Percentiles rank a stretch among this genome's conserved stretches.
These are phyloP conservation scores for Jackrogersella multiformis DNA, from an alignment of 495 filamentous ascomycete genomes.

Conservation along the genomic window DNA sequence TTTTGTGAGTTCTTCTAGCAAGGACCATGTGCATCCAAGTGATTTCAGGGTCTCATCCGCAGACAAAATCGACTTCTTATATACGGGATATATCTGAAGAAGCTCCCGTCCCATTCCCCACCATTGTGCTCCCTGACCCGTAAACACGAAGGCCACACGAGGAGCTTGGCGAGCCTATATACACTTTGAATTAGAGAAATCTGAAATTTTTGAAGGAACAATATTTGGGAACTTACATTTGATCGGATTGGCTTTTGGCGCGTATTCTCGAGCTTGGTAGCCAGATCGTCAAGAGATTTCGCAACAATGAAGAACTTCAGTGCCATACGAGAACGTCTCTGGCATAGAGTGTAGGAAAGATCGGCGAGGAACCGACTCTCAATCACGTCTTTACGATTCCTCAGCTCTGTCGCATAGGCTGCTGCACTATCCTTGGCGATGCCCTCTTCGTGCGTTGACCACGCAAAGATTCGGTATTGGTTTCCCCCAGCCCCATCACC, in stretches of 20 bases:
- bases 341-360: conserved; percentile 2
- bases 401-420: conserved; percentile 1
- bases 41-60: background rate
- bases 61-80: conserved; percentile 9
- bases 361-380: conserved; percentile 1
- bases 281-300: background rate
- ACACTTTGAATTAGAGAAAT: background rate
- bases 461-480: background rate
- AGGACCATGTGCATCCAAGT: conserved; percentile 1
- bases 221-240: background rate
- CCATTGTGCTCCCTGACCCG: conserved; percentile 57
- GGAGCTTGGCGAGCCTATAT: conserved; percentile 9
- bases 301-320: conserved; percentile 5
- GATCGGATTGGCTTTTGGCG: background rate
- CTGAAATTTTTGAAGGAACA: background rate
- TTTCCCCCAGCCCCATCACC: background rate
- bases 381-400: conserved; percentile 2
- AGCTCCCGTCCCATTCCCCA: conserved; percentile 59
- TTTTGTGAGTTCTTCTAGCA: background rate
- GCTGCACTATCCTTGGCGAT: background rate
- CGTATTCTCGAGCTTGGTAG: conserved; percentile 6
- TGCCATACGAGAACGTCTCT: conserved; percentile 2
- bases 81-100: conserved; percentile 32
- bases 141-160: conserved; percentile 47
- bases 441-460: conserved; percentile 2